These are phyloP conservation scores for Athelia sp. DNA, from an alignment of 1,284 basidiomycete species.

Conservation along the genomic window DNA sequence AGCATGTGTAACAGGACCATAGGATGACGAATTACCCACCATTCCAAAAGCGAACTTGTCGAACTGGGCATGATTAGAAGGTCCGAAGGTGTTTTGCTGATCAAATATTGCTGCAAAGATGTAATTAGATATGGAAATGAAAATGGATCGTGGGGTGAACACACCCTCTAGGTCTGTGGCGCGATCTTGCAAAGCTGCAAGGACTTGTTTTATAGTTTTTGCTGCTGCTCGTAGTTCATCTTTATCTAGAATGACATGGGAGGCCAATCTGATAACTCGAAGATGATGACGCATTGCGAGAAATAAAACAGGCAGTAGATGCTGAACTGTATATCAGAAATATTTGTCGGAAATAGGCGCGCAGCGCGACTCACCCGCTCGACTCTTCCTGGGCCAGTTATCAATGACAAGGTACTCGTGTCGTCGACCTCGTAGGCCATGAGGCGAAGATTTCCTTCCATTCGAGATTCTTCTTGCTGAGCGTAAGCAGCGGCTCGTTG, in stretches of 20 bases:
- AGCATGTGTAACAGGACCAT: neutral
- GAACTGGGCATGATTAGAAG: neutral
- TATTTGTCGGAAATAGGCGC: neutral
- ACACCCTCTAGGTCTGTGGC: neutral
- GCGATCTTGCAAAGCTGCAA: neutral
- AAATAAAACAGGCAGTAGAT: neutral
- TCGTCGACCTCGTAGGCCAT: slow-evolving; percentile 21
- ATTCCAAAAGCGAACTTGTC: neutral
- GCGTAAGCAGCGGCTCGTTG: slow-evolving; percentile 9
- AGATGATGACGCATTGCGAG: neutral
- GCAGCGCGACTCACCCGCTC: slow-evolving; percentile 16
- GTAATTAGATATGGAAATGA: neutral
- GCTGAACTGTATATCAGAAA: neutral
- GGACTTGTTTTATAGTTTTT: neutral
- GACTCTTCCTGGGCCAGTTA: slow-evolving; percentile 14
- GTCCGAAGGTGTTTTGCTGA: neutral
- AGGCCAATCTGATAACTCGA: neutral
- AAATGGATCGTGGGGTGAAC: neutral
- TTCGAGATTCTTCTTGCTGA: slow-evolving; percentile 17
- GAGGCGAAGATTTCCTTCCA: slow-evolving; percentile 14
- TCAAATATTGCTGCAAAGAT: neutral
- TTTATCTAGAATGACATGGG: neutral
- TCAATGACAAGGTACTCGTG: slow-evolving; percentile 14
- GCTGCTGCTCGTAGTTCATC: neutral
- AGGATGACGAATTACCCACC: neutral